Base-by-base conservation (phyloP, 2,329 filamentous ascomycete genomes). In the Diaporthe aspalathi region DNA sequence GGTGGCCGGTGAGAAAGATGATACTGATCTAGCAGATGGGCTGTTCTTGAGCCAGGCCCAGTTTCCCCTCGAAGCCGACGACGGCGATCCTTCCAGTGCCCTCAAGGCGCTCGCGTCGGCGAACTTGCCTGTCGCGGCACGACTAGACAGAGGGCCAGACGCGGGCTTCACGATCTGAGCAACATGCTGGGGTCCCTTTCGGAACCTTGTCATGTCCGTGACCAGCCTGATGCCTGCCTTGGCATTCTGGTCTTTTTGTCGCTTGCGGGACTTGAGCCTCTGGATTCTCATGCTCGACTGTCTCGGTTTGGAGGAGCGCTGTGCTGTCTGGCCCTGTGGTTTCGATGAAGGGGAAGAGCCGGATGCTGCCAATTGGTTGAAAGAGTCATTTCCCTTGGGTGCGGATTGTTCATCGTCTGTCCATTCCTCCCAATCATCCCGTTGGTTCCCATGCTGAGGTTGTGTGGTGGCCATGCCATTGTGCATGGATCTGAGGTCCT, bases 181-280 rank as follows among this genome's bases (percentile, higher is more conserved):
- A 27, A 77, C 79, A 74, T 80, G 85, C 78, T 77, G 84, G 74
- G 79, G 80, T 35, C 83, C 82, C 57, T 75, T 76, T 32, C 82
- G 88, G 78, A 84, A 84, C 73, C 80, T 83, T 73, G 89, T 83
- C 83, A 93, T 91, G 77, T 91, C 91, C 2, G 92, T 94, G 74
- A 93, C 89, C 24, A 94, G 79, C 74, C 84, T 91, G 77, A 93
- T 92, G 16, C 90, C 90, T 11, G 88, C 88, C 80, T 87, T 85
- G 70, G 86, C 84, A 78, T 91, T 89, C 77, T 90, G 84, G 27
- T 85, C 84, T 76, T 88, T 89, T 76, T 92, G 90, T 67, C 90
- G 85, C 38, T 87, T 85, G 68, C 86, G 86, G 4, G 90, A 92
- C 77, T 86, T 91, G 27, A 87, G 78, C 11, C 87, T 82, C 54